Percentiles rank a stretch among this genome's conserved stretches.
These are phyloP conservation scores for Scenedesmus sp. DNA, from an alignment of 163 green algal species.

Conservation along the genomic window DNA sequence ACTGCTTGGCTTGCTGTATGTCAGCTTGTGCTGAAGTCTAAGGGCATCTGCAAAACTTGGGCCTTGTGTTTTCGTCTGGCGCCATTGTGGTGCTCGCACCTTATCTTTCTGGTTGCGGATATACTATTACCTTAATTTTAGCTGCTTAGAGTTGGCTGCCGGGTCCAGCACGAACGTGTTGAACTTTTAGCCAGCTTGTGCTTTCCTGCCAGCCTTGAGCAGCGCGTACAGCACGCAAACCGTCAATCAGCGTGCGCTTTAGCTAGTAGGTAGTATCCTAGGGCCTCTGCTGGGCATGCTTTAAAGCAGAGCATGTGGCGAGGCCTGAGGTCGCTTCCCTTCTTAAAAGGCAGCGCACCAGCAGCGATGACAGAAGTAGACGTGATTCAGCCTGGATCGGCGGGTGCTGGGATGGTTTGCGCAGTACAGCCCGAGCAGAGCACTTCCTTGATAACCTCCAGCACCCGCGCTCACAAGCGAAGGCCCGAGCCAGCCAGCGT, in stretches of 20 bases:
- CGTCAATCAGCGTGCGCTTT: background rate
- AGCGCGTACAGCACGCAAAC: background rate
- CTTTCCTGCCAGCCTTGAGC: background rate
- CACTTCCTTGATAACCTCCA: conserved; percentile 39
- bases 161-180: background rate
- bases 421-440: conserved; percentile 12
- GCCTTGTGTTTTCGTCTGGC: background rate
- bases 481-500: conserved; percentile 4
- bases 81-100: background rate
- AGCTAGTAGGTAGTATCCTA: background rate
- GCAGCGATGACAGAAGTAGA: conserved; percentile 38
- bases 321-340: conserved; percentile 8
- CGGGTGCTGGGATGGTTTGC: background rate
- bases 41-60: background rate
- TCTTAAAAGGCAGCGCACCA: background rate
- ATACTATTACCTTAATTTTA: background rate
- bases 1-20: background rate
- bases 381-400: background rate
- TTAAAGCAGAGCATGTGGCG: background rate
- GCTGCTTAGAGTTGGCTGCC: background rate
- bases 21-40: background rate
- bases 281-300: background rate
- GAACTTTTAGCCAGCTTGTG: background rate
- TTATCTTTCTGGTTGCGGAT: background rate
- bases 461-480: background rate